Base-by-base conservation (phyloP, 1,284 basidiomycete genomes). In the Apiotrichum veenhuisii region DNA sequence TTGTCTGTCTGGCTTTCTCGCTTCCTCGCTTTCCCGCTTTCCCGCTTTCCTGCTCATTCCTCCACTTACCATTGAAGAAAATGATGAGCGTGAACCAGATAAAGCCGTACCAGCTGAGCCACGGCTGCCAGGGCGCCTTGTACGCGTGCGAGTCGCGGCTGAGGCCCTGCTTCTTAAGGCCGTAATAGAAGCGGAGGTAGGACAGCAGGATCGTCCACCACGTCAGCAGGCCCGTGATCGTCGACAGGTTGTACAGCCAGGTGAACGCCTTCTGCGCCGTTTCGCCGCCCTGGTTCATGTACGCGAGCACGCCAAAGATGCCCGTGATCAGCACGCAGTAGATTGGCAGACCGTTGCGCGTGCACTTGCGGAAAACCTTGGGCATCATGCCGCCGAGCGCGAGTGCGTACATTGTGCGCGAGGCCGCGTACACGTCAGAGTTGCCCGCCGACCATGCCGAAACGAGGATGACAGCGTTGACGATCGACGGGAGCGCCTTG, bases 371-470 rank as follows among this genome's bases (percentile, higher is more conserved):
- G 61, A 82, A 75, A 54, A 81, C 53, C 17, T 59, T 60, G 5
- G 80, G 80, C 3, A 87, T 86, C 72, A 91, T 87, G 2, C 87
- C 85, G 54, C 87, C 85, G 46, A 89, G 77, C 0, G 89, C 83
- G 30, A 94, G 80, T 41, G 89, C 90, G 70, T 91, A 92, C 26
- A 93, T 79, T 25, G 89, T 86, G 67, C 92, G 86, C 12, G 88
- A 89, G 0, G 87, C 80, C 56, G 86, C 85, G 80, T 88, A 95
- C 41, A 93, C 71, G 79, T 83, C 86, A 30, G 85, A 87, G 77
- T 89, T 91, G 44, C 85, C 87, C 5, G 91, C 88, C 9, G 87
- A 91, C 81, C 91, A 90, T 2, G 91, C 91, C 49, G 86, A 83
- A 30, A 86, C 84, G 56, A 89, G 79, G 36, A 89, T 75, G 43